Evolutionary conservation across 257 asterid species (phyloP), one percentile per base, ranked within the genome.

Genomic region (Solanum corneliomulleri): DNA sequence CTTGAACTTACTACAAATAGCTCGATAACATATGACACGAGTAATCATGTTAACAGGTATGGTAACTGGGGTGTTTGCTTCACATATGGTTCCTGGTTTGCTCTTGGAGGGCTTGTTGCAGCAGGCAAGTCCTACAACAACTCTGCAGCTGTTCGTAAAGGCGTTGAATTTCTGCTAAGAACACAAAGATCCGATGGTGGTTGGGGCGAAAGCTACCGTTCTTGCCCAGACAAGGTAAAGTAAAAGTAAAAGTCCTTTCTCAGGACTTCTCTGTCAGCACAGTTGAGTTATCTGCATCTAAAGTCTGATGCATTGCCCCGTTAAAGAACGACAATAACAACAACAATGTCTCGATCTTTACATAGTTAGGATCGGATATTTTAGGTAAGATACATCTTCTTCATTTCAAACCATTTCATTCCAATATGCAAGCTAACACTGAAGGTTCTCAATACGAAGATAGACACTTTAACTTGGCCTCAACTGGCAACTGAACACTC

Each of bases 11-110:
- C 29, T 14, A 35, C 69, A 23, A 11, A 37, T 11, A 31, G 82
- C 23, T 86, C 18, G 21, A 82, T 76, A 41, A 7, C 18, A 25
- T n/a, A 69, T 37, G 41, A 62, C 87, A 68, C 8, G 56, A 68
- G 6, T 15, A 45, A 69, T 80, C 75, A 82, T 70, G 70, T 49
- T 18, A 25, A 75, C 56, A 92, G 96, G 98, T 91, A 93, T 37
- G 98, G 99, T 42, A 92, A 89, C 83, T 96, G 95, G 98, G 99
- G 97, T 11, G 93, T 96, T 49, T 96, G 99, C 90, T 96, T 95
- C 90, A 96, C 93, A 31, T 96, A 96, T 83, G 98, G 95, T 2
- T 86, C 94, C 42, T 96, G 97, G 98, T 95, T 94, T 69, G 97
- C 99, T 11, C 94, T 94, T 8, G 96, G 93, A 87, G 98, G 97